Evolutionary conservation across 805 yeast genomes (phyloP).

Genomic region (Zygosaccharomyces lentus): DNA sequence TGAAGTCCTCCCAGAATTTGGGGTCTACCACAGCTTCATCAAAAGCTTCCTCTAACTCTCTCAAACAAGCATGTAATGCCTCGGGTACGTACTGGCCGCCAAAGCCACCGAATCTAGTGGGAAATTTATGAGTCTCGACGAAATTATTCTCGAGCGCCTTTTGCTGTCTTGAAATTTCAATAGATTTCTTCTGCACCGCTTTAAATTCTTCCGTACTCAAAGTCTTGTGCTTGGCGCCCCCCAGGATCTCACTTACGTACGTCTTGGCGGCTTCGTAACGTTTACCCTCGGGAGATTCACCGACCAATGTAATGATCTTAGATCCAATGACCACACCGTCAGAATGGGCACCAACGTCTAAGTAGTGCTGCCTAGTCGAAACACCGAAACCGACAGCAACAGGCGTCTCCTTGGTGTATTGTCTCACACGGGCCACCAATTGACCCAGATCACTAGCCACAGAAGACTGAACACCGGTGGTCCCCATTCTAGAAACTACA

Average conservation of each 20-base stretch:
- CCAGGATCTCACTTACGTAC: slow-evolving; percentile 67
- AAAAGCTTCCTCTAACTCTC: slow-evolving; percentile 84
- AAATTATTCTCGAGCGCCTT: slow-evolving; percentile 34
- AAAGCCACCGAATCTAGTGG: slow-evolving; percentile 84
- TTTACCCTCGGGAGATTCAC: slow-evolving; percentile 54
- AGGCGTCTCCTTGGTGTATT: slow-evolving; percentile 70
- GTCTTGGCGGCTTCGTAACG: slow-evolving; percentile 60
- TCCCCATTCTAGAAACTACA: slow-evolving; percentile 97
- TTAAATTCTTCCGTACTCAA: slow-evolving; percentile 36
- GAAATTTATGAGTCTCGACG: slow-evolving; percentile 60
- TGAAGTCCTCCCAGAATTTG: slow-evolving; percentile 88
- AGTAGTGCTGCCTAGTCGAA: slow-evolving; percentile 85
- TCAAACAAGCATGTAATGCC: slow-evolving; percentile 84
- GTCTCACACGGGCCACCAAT: slow-evolving; percentile 71
- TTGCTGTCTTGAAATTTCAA: slow-evolving; percentile 20
- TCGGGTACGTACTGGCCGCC: slow-evolving; percentile 99
- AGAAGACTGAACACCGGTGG: slow-evolving; percentile 80
- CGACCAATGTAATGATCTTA: slow-evolving; percentile 67
- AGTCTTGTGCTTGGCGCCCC: slow-evolving; percentile 43
- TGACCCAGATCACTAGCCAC: slow-evolving; percentile 59
- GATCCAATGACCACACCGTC: slow-evolving; percentile 98
- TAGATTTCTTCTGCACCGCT: slow-evolving; percentile 33
- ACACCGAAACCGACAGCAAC: slow-evolving; percentile 98
- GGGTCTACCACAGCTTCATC: slow-evolving; percentile 87
- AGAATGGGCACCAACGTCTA: slow-evolving; percentile 70